Conservation (phyloP, 257 asterid genomes). For the Plantago ovata region DNA sequence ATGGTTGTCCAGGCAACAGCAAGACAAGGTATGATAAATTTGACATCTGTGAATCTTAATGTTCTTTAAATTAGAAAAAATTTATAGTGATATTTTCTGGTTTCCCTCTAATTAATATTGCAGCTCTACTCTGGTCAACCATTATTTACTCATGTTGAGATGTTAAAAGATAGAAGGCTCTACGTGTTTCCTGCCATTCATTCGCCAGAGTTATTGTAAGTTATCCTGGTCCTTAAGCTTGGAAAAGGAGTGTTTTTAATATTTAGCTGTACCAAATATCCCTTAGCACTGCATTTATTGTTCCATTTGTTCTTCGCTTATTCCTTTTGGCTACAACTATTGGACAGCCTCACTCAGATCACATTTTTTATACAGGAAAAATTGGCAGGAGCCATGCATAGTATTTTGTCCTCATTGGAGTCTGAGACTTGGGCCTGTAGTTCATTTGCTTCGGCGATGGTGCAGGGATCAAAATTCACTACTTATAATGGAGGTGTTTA, state of each 20-base stretch:
- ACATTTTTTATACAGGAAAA: constrained; percentile 36
- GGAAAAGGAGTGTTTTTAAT: constrained; percentile 1
- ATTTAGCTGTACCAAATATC: not conserved
- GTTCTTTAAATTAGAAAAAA: constrained; percentile 16
- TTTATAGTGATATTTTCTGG: not conserved
- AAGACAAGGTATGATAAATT: constrained; percentile 56
- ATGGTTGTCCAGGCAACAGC: constrained; percentile 67
- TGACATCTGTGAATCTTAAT: constrained; percentile 15
- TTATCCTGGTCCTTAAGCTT: constrained; percentile 12
- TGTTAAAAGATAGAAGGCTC: constrained; percentile 62
- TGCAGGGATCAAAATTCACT: constrained; percentile 60
- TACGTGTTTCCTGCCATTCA: constrained; percentile 62
- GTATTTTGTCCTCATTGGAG: constrained; percentile 95
- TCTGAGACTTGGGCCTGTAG: constrained; percentile 84
- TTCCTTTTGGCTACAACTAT: constrained; percentile 9
- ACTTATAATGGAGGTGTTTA: constrained; percentile 74
- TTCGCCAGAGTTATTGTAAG: constrained; percentile 71
- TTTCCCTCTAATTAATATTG: constrained; percentile 16
- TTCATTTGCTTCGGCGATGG: constrained; percentile 80
- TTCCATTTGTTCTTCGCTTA: constrained; percentile 2
- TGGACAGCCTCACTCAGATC: constrained; percentile 15
- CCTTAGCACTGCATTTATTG: not conserved
- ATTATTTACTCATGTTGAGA: constrained; percentile 58
- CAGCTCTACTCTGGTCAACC: constrained; percentile 75
- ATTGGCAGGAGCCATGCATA: constrained; percentile 93